Base-by-base conservation (phyloP, 768 basidiomycete species). In the Tricholoma sp. region DNA sequence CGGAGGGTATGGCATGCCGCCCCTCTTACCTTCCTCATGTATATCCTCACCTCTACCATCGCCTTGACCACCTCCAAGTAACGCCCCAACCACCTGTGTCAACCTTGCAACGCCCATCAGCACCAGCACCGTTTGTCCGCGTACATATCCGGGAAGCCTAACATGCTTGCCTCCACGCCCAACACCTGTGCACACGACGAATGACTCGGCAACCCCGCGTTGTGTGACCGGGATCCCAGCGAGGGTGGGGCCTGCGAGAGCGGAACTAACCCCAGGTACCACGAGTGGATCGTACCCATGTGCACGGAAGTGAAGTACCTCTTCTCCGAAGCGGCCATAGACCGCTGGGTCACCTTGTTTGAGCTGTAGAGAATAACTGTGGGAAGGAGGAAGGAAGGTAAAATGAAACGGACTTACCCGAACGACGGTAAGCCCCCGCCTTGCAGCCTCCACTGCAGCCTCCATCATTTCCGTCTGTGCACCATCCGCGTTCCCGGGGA, bases 261-360 rank as follows among this genome's bases (percentile, higher is more conserved):
- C 93, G 11, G 93, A 94, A 59, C 82, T 85, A 27, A 99, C 83
- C 2, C 97, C 97, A 0, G 97, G 97, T 16, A 98, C 78, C 62
- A 98, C 82, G 59, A 91, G 73, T 4, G 88, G 83, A 61, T 93
- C 88, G 69, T 88, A 90, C 1, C 94, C 95, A 49, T 86, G 85
- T 49, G 83, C 72, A 11, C 95, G 85, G 81, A 98, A 96, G 74
- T 89, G 93, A 19, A 96, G 79, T 0, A 98, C 84, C 72, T 99
- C 97, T 68, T 98, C 96, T 29, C 95, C 95, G 0, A 89, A 89
- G 21, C 97, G 86, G 3, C 92, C 97, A 67, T 97, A 99, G 0
- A 99, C 84, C 14, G 89, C 86, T 10, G 97, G 97, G 68, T 99
- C 97, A 11, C 97, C 97, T 78, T 98, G 97, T 74, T 99, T 98